Evolutionary conservation across 2,329 filamentous ascomycete genomes (phyloP), one percentile per base, ranked within the genome.

Genomic region (Clarireedia paspali): DNA sequence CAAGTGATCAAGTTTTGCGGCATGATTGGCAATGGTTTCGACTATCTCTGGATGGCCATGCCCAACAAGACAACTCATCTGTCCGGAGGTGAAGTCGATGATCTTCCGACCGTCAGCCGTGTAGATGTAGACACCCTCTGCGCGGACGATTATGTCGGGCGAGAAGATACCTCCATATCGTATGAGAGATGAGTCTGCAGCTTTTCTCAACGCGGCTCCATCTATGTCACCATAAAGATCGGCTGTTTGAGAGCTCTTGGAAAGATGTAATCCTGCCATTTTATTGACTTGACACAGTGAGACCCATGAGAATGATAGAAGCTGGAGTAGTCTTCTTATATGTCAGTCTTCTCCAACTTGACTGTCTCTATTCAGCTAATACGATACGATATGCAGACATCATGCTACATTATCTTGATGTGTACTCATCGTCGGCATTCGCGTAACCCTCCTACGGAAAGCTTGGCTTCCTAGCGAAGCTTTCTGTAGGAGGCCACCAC

Each of bases 21-120:
- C 77, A 61, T 81, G 73, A 1, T 76, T 66, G 20, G 69, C 61
- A 26, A 83, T 76, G 0, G 76, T 75, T 51, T 77, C 68, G 24
- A 83, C 79, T 50, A 84, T 77, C 58, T 85, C 80, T 0, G 78
- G 76, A 61, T 83, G 75, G 0, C 75, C 75, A 62, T 84, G 81
- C 6, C 80, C 81, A 1, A 84, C 69, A 0, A 84, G 71, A 36
- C 75, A 83, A 6, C 74, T 77, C 79, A 83, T 83, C 59, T 84
- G 81, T 14, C 80, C 80, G 0, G 80, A 83, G 0, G 80, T 84
- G 69, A 76, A 82, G 67, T 84, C 80, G 0, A 83, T 73, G 53
- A 83, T 75, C 49, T 71, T 67, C 14, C 73, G 71, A 17, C 72
- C 72, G 3, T 66, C 59, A 0, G 69, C 66, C 44, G 74, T 74